Evolutionary conservation across 169 alveolate genomes (phyloP), one percentile per base, ranked within the genome.

Genomic region (Cyclospora cayetanensis): DNA sequence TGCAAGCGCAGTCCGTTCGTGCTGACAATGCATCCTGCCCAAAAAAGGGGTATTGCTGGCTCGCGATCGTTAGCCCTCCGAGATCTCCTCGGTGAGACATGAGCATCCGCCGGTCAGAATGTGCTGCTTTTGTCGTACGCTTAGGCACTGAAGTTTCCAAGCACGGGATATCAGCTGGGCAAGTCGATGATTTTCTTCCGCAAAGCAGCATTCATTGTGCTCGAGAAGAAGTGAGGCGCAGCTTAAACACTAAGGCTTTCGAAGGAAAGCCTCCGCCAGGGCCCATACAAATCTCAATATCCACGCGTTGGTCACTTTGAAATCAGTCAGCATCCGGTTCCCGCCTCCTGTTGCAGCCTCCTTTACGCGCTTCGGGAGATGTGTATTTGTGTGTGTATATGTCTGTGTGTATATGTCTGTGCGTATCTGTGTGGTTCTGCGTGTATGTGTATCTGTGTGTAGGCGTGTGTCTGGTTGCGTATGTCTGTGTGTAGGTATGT

Each of bases 111-210:
- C n/a, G n/a, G n/a, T n/a, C n/a, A n/a, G n/a, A n/a, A n/a, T n/a
- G n/a, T n/a, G n/a, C n/a, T n/a, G n/a, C n/a, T n/a, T n/a, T n/a
- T n/a, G n/a, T n/a, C n/a, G n/a, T n/a, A n/a, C n/a, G n/a, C n/a
- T n/a, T n/a, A 90, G 94, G 63, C 77, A 27, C 84, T 90, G 20
- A 63, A 55, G 39, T 63, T 90, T 37, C 86, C 91, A 2, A 50
- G 46, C 34, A 63, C 94, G 15, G 94, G 72, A 37, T 90, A 80
- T 46, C 94, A 90, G 52, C 88, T 90, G 52, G 94, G 94, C 7
- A 66, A 52, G 87, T 31, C 94, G 0, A 63, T 79, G 52, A 65
- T 90, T 31, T 90, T 90, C 74, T 82, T 90, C 60, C 87, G 89
- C 60, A 77, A 83, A 53, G 68, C 83, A 9, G 80, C 94, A 0